Conservation (phyloP, 441 rosid genomes). For the Populus trichocarpa region DNA sequence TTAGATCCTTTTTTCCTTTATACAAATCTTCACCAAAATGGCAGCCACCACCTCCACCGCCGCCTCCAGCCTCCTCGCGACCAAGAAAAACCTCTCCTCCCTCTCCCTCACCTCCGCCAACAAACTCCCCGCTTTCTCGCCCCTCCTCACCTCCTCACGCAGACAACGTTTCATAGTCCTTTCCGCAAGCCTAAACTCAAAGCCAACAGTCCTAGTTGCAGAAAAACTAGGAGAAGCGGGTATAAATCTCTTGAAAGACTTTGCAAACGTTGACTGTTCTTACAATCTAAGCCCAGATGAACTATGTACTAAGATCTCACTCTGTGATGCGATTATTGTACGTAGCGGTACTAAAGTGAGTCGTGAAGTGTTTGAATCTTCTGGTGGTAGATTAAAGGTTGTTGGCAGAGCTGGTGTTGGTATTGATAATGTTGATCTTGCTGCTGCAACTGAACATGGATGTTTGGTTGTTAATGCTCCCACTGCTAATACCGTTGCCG, state of each 20-base stretch:
- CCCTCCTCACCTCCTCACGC: constrained; percentile 21
- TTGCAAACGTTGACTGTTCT: constrained; percentile 73
- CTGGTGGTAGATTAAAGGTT: constrained; percentile 77
- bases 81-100: constrained; percentile 18
- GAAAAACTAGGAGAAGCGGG: constrained; percentile 97
- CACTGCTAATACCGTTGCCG: constrained; percentile 96
- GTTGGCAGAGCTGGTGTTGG: constrained; percentile 98
- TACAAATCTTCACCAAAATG: not conserved
- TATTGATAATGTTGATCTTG: constrained; percentile 96
- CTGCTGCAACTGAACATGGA: constrained; percentile 89
- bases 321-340: constrained; percentile 83
- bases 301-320: constrained; percentile 81
- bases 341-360: constrained; percentile 86
- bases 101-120: constrained; percentile 38
- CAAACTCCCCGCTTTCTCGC: constrained; percentile 31
- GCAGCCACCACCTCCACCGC: not conserved
- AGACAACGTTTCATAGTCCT: constrained; percentile 39
- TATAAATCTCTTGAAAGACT: constrained; percentile 48
- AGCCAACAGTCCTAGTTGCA: constrained; percentile 75
- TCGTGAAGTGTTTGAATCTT: constrained; percentile 80
- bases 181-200: constrained; percentile 34
- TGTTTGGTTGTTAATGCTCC: constrained; percentile 98
- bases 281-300: constrained; percentile 78
- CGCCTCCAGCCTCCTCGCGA: not conserved
- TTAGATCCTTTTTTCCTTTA: not conserved